Conservation (phyloP, 148 eudicot genomes). For the Camellia japonica region DNA sequence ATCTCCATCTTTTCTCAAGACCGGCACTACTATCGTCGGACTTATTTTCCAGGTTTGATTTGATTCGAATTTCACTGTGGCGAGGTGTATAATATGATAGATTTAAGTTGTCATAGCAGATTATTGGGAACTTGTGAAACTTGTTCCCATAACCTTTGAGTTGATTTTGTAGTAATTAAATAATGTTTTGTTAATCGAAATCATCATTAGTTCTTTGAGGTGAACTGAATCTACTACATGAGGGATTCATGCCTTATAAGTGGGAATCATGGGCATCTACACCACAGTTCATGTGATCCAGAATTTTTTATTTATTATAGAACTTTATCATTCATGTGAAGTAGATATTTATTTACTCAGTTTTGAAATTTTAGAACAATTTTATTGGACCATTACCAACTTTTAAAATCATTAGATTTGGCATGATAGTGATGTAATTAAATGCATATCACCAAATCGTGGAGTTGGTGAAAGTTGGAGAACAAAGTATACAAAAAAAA, state of each 20-base stretch:
- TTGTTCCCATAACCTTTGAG: background rate
- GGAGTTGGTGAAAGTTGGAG: background rate
- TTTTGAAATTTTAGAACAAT: background rate
- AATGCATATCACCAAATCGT: background rate
- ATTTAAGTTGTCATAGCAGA: background rate
- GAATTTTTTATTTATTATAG: background rate
- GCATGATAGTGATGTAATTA: background rate
- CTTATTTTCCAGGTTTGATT: conserved; percentile 54
- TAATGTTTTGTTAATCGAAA: background rate
- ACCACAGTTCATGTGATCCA: background rate
- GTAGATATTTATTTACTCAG: background rate
- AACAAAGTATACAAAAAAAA: background rate
- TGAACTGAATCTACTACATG: background rate
- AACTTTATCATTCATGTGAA: background rate
- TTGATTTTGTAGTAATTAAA: background rate
- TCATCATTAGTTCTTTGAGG: too few species aligned
- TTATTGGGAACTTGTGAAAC: background rate
- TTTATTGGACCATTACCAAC: background rate
- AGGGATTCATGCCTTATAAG: background rate
- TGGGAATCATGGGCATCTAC: background rate
- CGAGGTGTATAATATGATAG: background rate
- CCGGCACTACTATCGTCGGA: conserved; percentile 83
- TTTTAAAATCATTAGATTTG: background rate
- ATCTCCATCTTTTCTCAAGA: conserved; percentile 51
- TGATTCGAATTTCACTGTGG: background rate